Evolutionary conservation across 73 alveolate genomes (phyloP), one percentile per base, ranked within the genome.

Genomic region (Symbiodinium pilosum): DNA sequence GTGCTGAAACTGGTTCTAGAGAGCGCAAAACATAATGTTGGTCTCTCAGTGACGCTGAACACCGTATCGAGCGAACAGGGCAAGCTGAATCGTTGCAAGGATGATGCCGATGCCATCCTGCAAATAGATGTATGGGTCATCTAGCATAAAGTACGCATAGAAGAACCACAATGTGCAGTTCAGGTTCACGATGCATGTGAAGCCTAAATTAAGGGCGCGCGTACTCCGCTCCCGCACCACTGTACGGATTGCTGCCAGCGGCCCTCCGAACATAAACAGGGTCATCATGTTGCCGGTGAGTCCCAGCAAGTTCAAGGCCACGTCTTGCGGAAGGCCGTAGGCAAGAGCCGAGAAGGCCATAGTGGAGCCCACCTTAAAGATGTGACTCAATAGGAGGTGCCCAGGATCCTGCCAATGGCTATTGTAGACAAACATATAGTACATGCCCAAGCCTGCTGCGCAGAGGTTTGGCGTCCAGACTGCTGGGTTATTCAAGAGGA

Each of bases 211-310:
- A 51, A 91, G 54, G 18, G 96, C 96, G 8, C 87, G 16, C 4
- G 96, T 91, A 30, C 69, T 91, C 81, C 77, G 96, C 54, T 91
- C 96, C 26, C 88, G 88, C 44, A 91, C 87, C 26, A 91, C 96
- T 4, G 96, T 91, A 4, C 96, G 88, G 9, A 91, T 91, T 28
- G 96, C 96, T 0, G 96, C 51, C 75, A 91, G 87, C 11, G 96
- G 96, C 36, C 96, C 96, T 9, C 96, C 96, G 24, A 91, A 91
- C 96, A 91, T 91, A 21, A 91, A 69, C 54, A 91, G 44, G 40
- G 96, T 91, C 96, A 91, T 91, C 88, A 91, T 85, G 77, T 91
- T 91, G 41, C 96, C 96, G 20, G 96, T 69, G 40, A 91, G 40
- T 69, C 96, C 96, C 2, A 91, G 77, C 87, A 91, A 20, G 39